Evolutionary conservation across 2,329 filamentous ascomycete genomes (phyloP).

Genomic region (Cladophialophora psammophila): DNA sequence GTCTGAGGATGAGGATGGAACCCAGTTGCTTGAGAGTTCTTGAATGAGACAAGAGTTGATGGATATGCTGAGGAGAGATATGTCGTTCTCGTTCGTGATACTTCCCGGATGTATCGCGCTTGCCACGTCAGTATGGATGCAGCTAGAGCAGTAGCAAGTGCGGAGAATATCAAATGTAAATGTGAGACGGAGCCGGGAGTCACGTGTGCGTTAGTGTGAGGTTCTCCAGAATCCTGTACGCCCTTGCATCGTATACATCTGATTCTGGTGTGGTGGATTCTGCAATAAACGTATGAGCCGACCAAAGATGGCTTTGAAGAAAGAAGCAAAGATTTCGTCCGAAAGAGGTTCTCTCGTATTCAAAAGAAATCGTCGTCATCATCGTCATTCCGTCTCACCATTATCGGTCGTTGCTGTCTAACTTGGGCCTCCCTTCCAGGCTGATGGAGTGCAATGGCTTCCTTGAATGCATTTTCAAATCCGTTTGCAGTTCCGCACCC

Average conservation of each 20-base stretch:
- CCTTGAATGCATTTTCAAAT: conserved; percentile 29
- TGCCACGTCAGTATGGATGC: conserved; percentile 5
- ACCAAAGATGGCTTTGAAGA: background rate
- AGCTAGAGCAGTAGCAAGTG: background rate
- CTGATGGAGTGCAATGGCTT: conserved; percentile 19
- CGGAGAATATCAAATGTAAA: background rate
- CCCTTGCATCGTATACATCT: background rate
- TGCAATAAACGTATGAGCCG: background rate
- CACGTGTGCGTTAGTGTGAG: background rate
- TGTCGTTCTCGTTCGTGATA: background rate
- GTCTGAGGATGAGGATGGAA: background rate
- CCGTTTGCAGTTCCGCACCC: conserved; percentile 46
- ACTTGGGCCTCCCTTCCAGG: conserved; percentile 9
- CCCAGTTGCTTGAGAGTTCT: background rate
- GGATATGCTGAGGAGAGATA: background rate
- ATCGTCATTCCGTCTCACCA: conserved; percentile 15
- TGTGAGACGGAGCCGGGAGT: background rate
- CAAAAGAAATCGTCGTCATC: conserved; percentile 34
- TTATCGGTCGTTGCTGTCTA: conserved; percentile 12
- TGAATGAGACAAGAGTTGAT: background rate
- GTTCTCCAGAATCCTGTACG: background rate
- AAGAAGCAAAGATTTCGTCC: background rate
- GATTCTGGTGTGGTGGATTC: background rate
- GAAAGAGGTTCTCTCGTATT: background rate
- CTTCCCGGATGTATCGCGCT: background rate